These are phyloP conservation scores for Myriangium duriaei DNA, from an alignment of 2,329 filamentous ascomycete genomes.

Conservation along the genomic window DNA sequence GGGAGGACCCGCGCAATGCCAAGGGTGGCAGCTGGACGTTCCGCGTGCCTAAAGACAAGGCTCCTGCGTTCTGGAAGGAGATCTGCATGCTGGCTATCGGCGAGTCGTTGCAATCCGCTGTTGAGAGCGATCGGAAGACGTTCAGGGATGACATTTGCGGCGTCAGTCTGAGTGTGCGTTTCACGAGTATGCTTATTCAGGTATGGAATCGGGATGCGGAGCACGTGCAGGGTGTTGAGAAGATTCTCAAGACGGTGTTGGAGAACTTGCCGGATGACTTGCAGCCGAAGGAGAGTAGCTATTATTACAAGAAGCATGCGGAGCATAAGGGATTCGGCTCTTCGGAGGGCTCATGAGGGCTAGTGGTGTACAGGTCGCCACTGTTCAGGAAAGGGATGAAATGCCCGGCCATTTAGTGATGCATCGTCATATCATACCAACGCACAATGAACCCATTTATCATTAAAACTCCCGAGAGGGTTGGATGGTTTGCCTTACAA, in stretches of 20 bases:
- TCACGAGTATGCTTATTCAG: constrained; percentile 77
- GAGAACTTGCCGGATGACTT: constrained; percentile 61
- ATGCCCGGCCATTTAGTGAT: too few relatives aligned
- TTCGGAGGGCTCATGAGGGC: too few relatives aligned
- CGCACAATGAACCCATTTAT: too few relatives aligned
- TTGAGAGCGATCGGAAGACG: constrained; percentile 45
- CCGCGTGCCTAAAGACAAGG: constrained; percentile 63
- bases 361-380: too few relatives aligned
- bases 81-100: constrained; percentile 73
- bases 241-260: constrained; percentile 59
- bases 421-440: too few relatives aligned
- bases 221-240: constrained; percentile 66
- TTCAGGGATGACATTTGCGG: constrained; percentile 75
- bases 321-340: constrained; percentile 60
- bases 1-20: constrained; percentile 78
- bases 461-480: too few relatives aligned
- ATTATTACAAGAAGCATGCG: constrained; percentile 74
- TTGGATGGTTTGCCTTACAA: too few relatives aligned
- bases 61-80: constrained; percentile 66
- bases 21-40: constrained; percentile 88
- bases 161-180: constrained; percentile 73
- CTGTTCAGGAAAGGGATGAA: too few relatives aligned
- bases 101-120: constrained; percentile 61
- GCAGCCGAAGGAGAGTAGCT: constrained; percentile 48
- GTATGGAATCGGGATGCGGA: constrained; percentile 87